Evolutionary conservation across 1,284 basidiomycete genomes (phyloP).

Genomic region (Heliocybe sulcata): DNA sequence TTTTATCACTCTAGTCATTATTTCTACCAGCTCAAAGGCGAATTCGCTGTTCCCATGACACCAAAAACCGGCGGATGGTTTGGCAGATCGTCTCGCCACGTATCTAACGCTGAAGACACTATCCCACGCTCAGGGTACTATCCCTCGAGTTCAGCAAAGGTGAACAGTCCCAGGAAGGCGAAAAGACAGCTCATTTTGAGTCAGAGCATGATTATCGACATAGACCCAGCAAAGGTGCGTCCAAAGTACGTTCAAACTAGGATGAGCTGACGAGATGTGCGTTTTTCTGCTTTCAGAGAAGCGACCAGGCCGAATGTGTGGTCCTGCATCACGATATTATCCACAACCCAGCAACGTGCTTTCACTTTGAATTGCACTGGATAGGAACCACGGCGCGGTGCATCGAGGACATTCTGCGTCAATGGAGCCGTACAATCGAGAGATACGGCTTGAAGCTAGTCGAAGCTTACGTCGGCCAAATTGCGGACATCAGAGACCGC

Average conservation of each 20-base stretch:
- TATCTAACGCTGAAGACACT: constrained; percentile 24
- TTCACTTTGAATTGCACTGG: constrained; percentile 98
- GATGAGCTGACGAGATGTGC: not conserved
- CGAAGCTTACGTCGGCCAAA: constrained; percentile 87
- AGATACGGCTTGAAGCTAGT: constrained; percentile 89
- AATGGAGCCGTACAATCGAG: constrained; percentile 84
- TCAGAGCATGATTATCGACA: constrained; percentile 83
- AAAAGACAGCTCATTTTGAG: constrained; percentile 75
- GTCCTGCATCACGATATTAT: constrained; percentile 89
- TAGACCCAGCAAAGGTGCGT: constrained; percentile 71
- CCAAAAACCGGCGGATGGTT: constrained; percentile 59
- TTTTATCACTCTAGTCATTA: constrained; percentile 53
- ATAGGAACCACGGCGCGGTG: constrained; percentile 94
- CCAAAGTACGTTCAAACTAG: not conserved
- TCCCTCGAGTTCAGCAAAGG: constrained; percentile 28
- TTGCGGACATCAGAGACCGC: constrained; percentile 72
- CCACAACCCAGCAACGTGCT: constrained; percentile 86
- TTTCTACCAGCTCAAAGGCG: constrained; percentile 78
- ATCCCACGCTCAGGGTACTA: constrained; percentile 27
- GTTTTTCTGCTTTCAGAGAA: constrained; percentile 39
- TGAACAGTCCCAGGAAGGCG: constrained; percentile 33
- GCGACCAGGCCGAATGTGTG: constrained; percentile 82
- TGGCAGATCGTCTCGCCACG: constrained; percentile 35
- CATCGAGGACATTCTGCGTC: constrained; percentile 85
- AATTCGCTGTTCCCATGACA: constrained; percentile 64